Evolutionary conservation across 257 asterid species (phyloP).

Genomic region (Cordia subcordata): DNA sequence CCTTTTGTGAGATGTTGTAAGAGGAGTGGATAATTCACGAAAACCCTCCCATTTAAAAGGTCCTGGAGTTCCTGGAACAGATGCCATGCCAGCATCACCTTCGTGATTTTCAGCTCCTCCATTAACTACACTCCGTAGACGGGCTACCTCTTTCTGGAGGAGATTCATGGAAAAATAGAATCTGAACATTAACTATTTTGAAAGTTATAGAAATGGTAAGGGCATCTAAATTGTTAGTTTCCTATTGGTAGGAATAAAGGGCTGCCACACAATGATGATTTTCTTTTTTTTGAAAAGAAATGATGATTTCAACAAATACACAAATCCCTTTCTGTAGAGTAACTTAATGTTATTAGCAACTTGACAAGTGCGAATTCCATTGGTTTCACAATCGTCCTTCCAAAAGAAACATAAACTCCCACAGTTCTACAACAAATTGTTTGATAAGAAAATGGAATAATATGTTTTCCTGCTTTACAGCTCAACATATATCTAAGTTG

Average conservation of each 20-base stretch:
- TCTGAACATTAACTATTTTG: slow-evolving; percentile 3
- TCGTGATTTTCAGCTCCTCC: slow-evolving; percentile 73
- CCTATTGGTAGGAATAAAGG: background rate
- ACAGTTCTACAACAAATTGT: no score
- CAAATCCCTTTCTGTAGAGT: no score
- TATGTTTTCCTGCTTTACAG: no score
- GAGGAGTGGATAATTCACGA: slow-evolving; percentile 72
- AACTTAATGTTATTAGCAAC: no score
- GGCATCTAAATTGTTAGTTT: background rate
- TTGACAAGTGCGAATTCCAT: no score
- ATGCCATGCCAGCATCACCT: slow-evolving; percentile 36
- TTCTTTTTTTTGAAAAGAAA: no score
- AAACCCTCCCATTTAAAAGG: slow-evolving; percentile 77
- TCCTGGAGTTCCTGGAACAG: slow-evolving; percentile 70
- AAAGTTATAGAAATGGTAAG: background rate
- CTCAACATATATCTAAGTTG: no score
- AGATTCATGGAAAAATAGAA: slow-evolving; percentile 12
- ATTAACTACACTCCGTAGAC: slow-evolving; percentile 51
- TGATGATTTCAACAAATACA: background rate
- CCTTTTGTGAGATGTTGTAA: slow-evolving; percentile 57
- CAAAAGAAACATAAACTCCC: no score
- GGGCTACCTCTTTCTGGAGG: slow-evolving; percentile 69
- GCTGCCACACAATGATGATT: background rate
- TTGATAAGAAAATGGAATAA: no score
- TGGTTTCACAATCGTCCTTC: no score